These are phyloP conservation scores for Pythium guiyangense DNA, from an alignment of 352 stramenopile genomes.

Conservation along the genomic window DNA sequence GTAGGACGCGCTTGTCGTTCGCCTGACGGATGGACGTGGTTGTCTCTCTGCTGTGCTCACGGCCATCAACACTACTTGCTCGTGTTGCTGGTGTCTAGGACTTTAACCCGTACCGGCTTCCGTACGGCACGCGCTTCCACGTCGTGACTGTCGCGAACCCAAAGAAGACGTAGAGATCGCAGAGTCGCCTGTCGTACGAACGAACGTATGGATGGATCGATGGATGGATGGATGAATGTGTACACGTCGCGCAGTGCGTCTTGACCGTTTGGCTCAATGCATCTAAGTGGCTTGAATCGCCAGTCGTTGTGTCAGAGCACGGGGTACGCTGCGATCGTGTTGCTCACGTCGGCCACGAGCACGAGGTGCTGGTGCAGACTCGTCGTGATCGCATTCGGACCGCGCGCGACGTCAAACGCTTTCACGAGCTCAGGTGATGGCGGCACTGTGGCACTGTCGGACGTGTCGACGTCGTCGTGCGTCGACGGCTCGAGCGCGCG, in stretches of 20 bases:
- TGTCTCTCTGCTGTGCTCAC: background rate
- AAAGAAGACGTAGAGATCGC: constrained; percentile 42
- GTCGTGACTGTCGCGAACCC: constrained; percentile 76
- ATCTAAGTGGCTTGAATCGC: too few relatives aligned
- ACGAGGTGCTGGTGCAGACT: constrained; percentile 46
- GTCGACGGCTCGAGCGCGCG: constrained; percentile 21
- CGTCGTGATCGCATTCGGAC: constrained; percentile 54
- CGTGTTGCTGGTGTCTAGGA: constrained; percentile 26
- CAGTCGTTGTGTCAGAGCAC: constrained; percentile 22
- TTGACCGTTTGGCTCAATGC: too few relatives aligned
- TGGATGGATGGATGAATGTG: background rate
- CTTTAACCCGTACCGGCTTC: constrained; percentile 76
- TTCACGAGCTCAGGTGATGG: constrained; percentile 23
- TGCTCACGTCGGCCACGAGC: constrained; percentile 43
- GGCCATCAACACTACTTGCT: too few relatives aligned
- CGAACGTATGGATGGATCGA: background rate
- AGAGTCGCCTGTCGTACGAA: background rate
- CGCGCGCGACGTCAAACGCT: constrained; percentile 35
- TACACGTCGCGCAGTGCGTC: background rate
- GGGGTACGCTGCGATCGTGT: constrained; percentile 42
- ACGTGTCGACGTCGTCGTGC: constrained; percentile 17
- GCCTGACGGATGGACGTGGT: background rate
- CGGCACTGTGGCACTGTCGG: constrained; percentile 9
- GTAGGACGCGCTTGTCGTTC: background rate
- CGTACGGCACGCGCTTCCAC: constrained; percentile 74